Evolutionary conservation across 768 basidiomycete species (phyloP), one percentile per base, ranked within the genome.

Genomic region (Leccinum barrowsii): DNA sequence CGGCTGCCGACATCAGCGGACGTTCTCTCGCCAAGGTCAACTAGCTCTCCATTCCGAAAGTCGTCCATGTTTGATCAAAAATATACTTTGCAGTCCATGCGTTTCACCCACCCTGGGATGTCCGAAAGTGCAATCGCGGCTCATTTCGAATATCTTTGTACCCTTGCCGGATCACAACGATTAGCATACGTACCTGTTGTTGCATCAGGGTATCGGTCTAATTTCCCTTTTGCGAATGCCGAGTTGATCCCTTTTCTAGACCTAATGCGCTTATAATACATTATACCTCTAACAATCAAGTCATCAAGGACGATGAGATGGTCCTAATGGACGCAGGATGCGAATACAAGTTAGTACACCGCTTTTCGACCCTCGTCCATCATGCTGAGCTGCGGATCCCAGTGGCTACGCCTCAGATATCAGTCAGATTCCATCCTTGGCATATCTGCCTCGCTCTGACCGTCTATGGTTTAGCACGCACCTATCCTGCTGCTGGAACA

Each of bases 101-200:
- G 86, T 2, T 92, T 91, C 65, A 78, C 84, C 2, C 70, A 74
- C 42, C 78, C 81, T 21, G 83, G 81, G 8, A 68, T 81, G 56
- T 81, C 82, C 1, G 90, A 91, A 67, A 75, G 80, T 32, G 76
- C 78, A 17, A 73, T 90, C 7, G 86, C 81, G 0, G 90, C 95
- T 5, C 90, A 94, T 68, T 98, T 98, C 68, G 90, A 96, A 73
- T 97, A 97, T 67, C 64, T 89, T 1, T 95, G 94, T 66, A 81
- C 85, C 4, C 77, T 92, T 46, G 76, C 77, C 15, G 97, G 97
- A 21, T 81, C 92, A 12, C 87, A 93, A 66, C 82, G 95, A 42
- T 83, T 86, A 50, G 95, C 97, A n/a, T 99, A 99, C 69, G 95
- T 99, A 1, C 97, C 97, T 12, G 97, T 99, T 5, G 92, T 98